Conservation (phyloP, 345 rosid species). For the Arabidopsis arenosa region DNA sequence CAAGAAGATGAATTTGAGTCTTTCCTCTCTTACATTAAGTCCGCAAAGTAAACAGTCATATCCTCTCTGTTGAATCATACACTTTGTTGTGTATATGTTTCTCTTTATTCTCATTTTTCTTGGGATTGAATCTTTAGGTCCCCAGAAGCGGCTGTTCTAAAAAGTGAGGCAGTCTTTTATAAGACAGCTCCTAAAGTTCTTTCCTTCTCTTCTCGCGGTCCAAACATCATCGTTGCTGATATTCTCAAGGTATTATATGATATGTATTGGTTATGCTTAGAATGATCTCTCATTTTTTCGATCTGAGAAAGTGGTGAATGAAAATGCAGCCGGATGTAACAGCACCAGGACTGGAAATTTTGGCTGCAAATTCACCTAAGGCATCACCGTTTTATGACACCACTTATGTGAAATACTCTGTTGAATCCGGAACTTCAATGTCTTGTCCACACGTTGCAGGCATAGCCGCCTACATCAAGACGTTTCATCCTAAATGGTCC, state of each 20-base stretch:
- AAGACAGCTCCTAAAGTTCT: conserved; percentile 38
- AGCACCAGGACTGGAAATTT: conserved; percentile 51
- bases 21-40: conserved; percentile 31
- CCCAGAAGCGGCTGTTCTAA: conserved; percentile 34
- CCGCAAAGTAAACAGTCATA: conserved; percentile 34
- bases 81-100: background rate
- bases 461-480: conserved; percentile 47
- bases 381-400: conserved; percentile 27
- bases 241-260: conserved; percentile 35
- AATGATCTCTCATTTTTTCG: background rate
- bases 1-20: background rate
- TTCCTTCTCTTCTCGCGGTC: conserved; percentile 47
- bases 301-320: background rate
- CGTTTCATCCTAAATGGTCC: conserved; percentile 59
- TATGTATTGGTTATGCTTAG: background rate
- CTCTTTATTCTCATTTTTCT: background rate
- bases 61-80: background rate
- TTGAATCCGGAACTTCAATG: conserved; percentile 60
- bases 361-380: conserved; percentile 49
- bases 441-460: conserved; percentile 60
- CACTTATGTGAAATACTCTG: conserved; percentile 34
- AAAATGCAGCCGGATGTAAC: conserved; percentile 51
- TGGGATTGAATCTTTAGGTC: background rate
- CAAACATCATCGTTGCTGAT: conserved; percentile 29
- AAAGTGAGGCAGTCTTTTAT: conserved; percentile 32